Base-by-base conservation (phyloP, 352 stramenopile species). In the Phytophthora brassicae region DNA sequence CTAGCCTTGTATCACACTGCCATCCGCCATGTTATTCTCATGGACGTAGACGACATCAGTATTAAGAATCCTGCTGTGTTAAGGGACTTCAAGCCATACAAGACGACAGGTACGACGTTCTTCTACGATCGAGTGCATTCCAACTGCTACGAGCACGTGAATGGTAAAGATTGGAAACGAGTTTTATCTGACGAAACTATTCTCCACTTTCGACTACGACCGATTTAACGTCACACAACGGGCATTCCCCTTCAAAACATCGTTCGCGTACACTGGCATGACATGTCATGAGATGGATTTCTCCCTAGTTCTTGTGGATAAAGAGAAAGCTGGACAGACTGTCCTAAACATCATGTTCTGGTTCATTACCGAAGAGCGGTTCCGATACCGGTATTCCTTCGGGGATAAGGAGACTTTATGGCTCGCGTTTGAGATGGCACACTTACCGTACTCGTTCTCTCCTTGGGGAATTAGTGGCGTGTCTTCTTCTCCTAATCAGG, bases 371-470 rank as follows among this genome's bases (percentile, higher is more conserved):
- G 55, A 69, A 29, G 55, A 69, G 26, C 61, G 54, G n/a, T 64
- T 69, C 17, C 61, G 61, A 4, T 56, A 56, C 36, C 23, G 61
- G 3, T 69, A 69, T 62, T 69, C 61, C 17, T 69, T 69, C 35
- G 61, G 61, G 3, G 61, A 65, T 19, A 69, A 69, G 41, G 60
- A 69, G 31, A 69, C 61, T 11, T 69, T 69, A 22, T 69, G 55
- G 61, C 39, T 69, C 1, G 24, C 55, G 3, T 69, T 69, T 20
- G 61, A 69, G 35, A 42, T 69, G 46, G 61, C 47, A 1, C 54
- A 65, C 20, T 46, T 42, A n/a, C 61, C 61, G 0, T 69, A 69
- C 42, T 6, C 33, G 6, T 69, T 69, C 48, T 69, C 61, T n/a
- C 60, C 54, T 12, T 69, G 61, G 55, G 47, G 61, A 0, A 39